Conservation (phyloP, 2,329 filamentous ascomycete species). For the Fusarium euwallaceae region DNA sequence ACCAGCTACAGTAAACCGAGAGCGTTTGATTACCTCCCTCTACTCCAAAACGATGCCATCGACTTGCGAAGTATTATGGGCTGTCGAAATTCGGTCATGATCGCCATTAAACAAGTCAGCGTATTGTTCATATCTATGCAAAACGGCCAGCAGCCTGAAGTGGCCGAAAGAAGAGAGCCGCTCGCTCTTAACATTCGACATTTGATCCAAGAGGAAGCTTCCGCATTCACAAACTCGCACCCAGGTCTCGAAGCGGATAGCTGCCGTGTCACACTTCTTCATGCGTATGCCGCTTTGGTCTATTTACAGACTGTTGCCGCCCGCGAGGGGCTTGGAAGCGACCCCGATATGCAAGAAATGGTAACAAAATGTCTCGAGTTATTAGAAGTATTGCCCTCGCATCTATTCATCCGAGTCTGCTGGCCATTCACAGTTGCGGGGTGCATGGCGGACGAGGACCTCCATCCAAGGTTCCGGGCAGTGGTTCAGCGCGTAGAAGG, state of each 20-base stretch:
- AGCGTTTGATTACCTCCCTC: constrained; percentile 8
- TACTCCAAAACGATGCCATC: constrained; percentile 8
- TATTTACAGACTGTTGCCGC: constrained; percentile 3
- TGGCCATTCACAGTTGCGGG: constrained; percentile 20
- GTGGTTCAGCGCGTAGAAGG: constrained; percentile 6
- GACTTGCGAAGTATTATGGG: constrained; percentile 15
- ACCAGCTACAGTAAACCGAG: neutral
- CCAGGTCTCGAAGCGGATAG: constrained; percentile 6
- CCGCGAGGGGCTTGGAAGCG: neutral
- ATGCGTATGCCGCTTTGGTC: constrained; percentile 3
- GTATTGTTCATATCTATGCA: neutral
- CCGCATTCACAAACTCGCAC: neutral
- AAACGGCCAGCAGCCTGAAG: neutral
- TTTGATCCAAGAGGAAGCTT: constrained; percentile 2
- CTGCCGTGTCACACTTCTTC: constrained; percentile 16
- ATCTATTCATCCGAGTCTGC: constrained; percentile 17
- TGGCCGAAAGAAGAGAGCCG: neutral
- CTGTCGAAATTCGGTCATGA: constrained; percentile 16
- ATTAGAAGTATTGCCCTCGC: constrained; percentile 7
- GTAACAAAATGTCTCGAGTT: constrained; percentile 12
- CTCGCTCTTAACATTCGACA: neutral
- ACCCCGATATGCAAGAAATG: neutral
- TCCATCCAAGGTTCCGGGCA: neutral
- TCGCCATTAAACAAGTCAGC: constrained; percentile 16
- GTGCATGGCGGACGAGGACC: constrained; percentile 1